phyloP scores from a whole-genome alignment of 257 asterid species.

The Catharanthus roseus region DNA sequence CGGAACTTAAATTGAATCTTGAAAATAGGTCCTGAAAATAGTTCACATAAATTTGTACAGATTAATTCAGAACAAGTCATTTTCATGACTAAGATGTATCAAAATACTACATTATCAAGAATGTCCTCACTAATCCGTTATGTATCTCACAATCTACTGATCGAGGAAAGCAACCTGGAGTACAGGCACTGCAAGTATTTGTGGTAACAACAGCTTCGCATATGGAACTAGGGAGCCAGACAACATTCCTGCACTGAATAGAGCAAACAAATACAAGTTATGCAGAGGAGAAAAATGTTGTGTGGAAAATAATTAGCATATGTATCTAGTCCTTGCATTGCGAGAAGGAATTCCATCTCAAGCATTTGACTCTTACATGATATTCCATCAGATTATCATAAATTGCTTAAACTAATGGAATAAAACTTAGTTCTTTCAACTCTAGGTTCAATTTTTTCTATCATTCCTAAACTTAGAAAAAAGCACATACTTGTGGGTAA shows the following conservation, averaged over 20 bases:
- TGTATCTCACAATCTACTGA: not conserved
- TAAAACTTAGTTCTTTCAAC: not conserved
- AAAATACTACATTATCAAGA: not conserved
- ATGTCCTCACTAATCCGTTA: not conserved
- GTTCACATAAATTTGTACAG: constrained; percentile 19
- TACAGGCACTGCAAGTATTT: constrained; percentile 59
- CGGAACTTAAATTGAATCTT: constrained; percentile 90
- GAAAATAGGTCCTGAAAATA: constrained; percentile 64
- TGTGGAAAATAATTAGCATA: not conserved
- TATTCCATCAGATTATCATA: not conserved
- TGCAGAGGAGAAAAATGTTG: constrained; percentile 1
- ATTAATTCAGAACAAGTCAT: constrained; percentile 16
- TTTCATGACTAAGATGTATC: not conserved
- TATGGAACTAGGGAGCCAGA: constrained; percentile 95
- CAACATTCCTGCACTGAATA: constrained; percentile 79
- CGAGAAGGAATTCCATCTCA: not conserved
- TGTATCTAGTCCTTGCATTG: not conserved
- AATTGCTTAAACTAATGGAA: not conserved
- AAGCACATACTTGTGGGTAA: constrained; percentile 70
- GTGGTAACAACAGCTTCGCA: constrained; percentile 74
- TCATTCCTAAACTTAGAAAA: not conserved
- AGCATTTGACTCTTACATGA: not conserved
- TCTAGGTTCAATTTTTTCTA: not conserved
- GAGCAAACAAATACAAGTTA: constrained; percentile 11
- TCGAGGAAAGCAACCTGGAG: constrained; percentile 58